phyloP scores from a whole-genome alignment of 2,329 filamentous ascomycete species.

The Aspergillus carbonarius region DNA sequence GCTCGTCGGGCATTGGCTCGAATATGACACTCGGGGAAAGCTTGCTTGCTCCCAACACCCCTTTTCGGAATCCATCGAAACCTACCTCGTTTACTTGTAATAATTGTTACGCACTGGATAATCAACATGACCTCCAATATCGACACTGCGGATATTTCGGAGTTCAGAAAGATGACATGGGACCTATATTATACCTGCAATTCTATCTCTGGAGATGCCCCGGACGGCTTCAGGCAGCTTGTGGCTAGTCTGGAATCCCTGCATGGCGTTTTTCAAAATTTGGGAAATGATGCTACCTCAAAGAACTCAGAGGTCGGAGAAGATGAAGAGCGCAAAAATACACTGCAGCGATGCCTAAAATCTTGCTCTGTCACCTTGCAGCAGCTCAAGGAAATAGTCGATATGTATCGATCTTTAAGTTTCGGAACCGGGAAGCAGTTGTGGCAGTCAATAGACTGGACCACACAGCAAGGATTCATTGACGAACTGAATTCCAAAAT shows the following conservation, averaged over 20 bases:
- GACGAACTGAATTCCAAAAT: conserved; percentile 30
- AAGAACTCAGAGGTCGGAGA: conserved; percentile 24
- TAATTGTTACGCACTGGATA: not conserved
- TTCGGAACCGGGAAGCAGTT: conserved; percentile 23
- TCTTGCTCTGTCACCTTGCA: conserved; percentile 26
- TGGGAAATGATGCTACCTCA: conserved; percentile 27
- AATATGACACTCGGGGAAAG: not conserved
- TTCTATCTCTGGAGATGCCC: conserved; percentile 25
- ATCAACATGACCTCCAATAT: conserved; percentile 22
- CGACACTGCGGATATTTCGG: conserved; percentile 23
- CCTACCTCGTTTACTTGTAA: not conserved
- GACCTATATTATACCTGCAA: conserved; percentile 31
- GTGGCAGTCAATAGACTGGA: conserved; percentile 32
- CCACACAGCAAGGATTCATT: conserved; percentile 26
- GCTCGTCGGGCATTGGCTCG: not conserved
- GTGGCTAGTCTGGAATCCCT: conserved; percentile 28
- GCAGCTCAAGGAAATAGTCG: conserved; percentile 23
- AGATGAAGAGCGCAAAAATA: conserved; percentile 21
- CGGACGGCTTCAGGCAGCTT: conserved; percentile 30
- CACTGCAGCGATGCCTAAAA: conserved; percentile 25
- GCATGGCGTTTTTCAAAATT: conserved; percentile 23
- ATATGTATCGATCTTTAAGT: conserved; percentile 22
- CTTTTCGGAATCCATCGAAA: not conserved
- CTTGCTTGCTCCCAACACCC: not conserved
- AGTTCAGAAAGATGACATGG: conserved; percentile 27